These are phyloP conservation scores for Dactylellina haptotyla DNA, from an alignment of 2,329 filamentous ascomycete genomes.

Conservation along the genomic window DNA sequence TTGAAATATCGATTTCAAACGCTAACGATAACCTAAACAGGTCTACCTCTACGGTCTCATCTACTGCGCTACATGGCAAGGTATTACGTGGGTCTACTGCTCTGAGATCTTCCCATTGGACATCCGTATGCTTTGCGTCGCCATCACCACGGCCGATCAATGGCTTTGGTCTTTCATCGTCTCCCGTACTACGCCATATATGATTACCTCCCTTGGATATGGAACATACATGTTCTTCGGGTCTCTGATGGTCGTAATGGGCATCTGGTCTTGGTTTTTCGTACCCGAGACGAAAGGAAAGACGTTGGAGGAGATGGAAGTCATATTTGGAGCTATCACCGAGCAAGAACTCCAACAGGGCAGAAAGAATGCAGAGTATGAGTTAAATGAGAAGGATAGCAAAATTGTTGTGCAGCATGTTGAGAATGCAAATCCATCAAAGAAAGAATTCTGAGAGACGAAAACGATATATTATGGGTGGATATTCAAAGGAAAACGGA, in stretches of 20 bases:
- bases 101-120: slow-evolving; percentile 69
- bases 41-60: slow-evolving; percentile 66
- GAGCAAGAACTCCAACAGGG: slow-evolving; percentile 3
- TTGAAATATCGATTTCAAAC: neutral
- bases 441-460: slow-evolving; percentile 5
- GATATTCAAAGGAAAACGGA: too few relatives aligned
- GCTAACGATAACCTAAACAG: neutral
- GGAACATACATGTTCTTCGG: slow-evolving; percentile 62
- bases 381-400: slow-evolving; percentile 5
- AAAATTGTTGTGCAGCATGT: slow-evolving; percentile 1
- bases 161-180: slow-evolving; percentile 81
- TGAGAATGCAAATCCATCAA: slow-evolving; percentile 1
- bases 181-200: slow-evolving; percentile 72
- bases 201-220: slow-evolving; percentile 66
- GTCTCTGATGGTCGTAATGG: slow-evolving; percentile 73
- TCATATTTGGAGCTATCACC: slow-evolving; percentile 56
- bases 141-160: slow-evolving; percentile 73
- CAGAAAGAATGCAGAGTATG: neutral
- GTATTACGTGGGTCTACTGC: slow-evolving; percentile 73
- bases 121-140: slow-evolving; percentile 62
- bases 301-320: slow-evolving; percentile 60
- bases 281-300: slow-evolving; percentile 75
- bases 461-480: too few relatives aligned
- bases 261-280: slow-evolving; percentile 64
- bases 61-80: slow-evolving; percentile 78